These are phyloP conservation scores for Dalbergia cochinchinensis DNA, from an alignment of 306 rosid genomes.

Conservation along the genomic window DNA sequence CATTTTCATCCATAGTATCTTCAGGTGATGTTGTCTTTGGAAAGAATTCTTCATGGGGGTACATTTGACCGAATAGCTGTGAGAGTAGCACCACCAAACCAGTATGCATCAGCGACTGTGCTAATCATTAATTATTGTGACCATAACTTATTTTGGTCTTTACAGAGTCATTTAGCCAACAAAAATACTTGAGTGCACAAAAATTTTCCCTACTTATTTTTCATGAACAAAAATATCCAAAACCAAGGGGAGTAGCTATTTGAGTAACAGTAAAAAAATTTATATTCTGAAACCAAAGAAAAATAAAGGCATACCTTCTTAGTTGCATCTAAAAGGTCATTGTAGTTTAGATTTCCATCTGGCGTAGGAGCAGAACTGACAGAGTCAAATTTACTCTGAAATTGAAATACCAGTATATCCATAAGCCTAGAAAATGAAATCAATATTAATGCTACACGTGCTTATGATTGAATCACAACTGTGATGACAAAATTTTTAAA, in stretches of 20 bases:
- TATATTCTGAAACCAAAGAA: conserved; percentile 4
- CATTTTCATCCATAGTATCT: conserved; percentile 47
- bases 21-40: conserved; percentile 55
- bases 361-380: conserved; percentile 72
- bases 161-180: no score
- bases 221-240: conserved; percentile 8
- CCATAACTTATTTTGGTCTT: conserved; percentile 1
- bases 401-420: conserved; percentile 38
- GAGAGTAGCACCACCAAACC: conserved; percentile 39
- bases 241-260: not conserved
- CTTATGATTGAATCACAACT: conserved; percentile 29
- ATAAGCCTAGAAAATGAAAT: not conserved
- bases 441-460: conserved; percentile 28
- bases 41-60: conserved; percentile 60
- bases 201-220: conserved; percentile 10
- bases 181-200: conserved; percentile 10
- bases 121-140: conserved; percentile 1
- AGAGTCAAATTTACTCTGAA: conserved; percentile 68
- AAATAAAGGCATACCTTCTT: conserved; percentile 56
- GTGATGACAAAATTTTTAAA: conserved; percentile 6
- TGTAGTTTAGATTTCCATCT: conserved; percentile 80
- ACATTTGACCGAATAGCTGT: conserved; percentile 62
- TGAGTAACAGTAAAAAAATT: conserved; percentile 17
- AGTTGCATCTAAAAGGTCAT: conserved; percentile 62
- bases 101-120: conserved; percentile 25